Conservation (phyloP, 2,329 filamentous ascomycete species). For the Ceratocystis lukuohia region DNA sequence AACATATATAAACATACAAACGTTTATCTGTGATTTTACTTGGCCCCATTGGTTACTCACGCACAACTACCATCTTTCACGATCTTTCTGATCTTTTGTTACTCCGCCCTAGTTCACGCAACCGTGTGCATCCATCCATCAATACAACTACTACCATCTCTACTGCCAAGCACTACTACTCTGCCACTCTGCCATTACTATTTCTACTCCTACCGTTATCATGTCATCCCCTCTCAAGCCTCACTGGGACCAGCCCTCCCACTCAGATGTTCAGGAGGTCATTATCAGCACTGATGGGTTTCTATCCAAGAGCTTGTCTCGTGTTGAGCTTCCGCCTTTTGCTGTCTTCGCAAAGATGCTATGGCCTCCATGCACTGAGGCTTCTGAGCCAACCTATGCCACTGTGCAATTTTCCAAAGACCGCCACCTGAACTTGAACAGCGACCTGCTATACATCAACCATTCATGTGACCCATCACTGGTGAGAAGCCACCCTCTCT, state of each 20-base stretch:
- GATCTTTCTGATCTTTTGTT: not conserved
- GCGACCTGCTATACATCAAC: slow-evolving; percentile 54
- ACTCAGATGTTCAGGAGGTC: slow-evolving; percentile 45
- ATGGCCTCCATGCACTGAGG: slow-evolving; percentile 49
- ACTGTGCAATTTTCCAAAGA: slow-evolving; percentile 47
- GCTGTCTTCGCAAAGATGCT: slow-evolving; percentile 52
- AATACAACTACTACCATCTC: not conserved
- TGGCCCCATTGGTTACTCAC: not conserved
- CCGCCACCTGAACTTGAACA: slow-evolving; percentile 49
- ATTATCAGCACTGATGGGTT: slow-evolving; percentile 40
- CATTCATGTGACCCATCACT: slow-evolving; percentile 54
- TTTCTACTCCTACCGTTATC: slow-evolving; percentile 7
- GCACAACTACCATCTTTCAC: not conserved
- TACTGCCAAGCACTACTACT: not conserved
- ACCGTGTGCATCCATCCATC: not conserved
- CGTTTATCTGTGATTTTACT: no score
- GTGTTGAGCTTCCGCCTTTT: slow-evolving; percentile 43
- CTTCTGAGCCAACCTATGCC: slow-evolving; percentile 45
- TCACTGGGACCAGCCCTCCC: slow-evolving; percentile 47
- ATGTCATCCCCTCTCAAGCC: slow-evolving; percentile 44
- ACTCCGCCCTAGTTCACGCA: no score
- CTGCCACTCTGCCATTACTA: no score
- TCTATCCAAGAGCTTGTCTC: slow-evolving; percentile 47
- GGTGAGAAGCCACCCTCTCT: slow-evolving; percentile 30
- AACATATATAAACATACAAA: not conserved